phyloP scores from a whole-genome alignment of 2,329 filamentous ascomycete genomes.

The Trichoderma polysporum region DNA sequence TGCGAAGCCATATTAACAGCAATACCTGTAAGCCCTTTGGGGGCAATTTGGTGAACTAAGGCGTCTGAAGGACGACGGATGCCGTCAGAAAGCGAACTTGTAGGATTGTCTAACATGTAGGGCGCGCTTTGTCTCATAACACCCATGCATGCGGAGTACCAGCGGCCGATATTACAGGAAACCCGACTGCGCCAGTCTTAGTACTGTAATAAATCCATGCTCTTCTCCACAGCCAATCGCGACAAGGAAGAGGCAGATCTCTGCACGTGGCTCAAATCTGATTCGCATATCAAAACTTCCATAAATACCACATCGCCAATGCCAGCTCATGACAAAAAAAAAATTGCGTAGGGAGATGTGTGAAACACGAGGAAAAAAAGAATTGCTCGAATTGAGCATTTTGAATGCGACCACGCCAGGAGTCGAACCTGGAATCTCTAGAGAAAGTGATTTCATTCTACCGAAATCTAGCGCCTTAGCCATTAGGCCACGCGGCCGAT shows the following conservation, averaged over 20 bases:
- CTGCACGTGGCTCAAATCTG: conserved; percentile 11
- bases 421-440: conserved; percentile 47
- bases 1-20: background rate
- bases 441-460: conserved; percentile 32
- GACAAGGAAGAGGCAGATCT: background rate
- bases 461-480: conserved; percentile 47
- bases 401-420: conserved; percentile 41
- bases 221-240: conserved; percentile 6
- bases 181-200: background rate
- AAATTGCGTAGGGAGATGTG: background rate
- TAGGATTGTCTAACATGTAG: background rate
- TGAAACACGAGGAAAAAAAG: conserved; percentile 21
- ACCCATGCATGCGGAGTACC: background rate
- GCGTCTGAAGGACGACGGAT: background rate
- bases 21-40: background rate
- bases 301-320: background rate
- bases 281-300: background rate
- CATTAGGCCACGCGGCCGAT: conserved; percentile 46
- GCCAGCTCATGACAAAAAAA: background rate
- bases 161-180: background rate
- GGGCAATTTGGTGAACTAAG: background rate
- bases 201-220: background rate
- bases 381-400: background rate
- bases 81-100: background rate
- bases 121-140: background rate